Percentiles rank a stretch among this genome's conserved stretches.
Evolutionary conservation across 495 filamentous ascomycete species (phyloP).

Genomic region (Xylaria acuta): DNA sequence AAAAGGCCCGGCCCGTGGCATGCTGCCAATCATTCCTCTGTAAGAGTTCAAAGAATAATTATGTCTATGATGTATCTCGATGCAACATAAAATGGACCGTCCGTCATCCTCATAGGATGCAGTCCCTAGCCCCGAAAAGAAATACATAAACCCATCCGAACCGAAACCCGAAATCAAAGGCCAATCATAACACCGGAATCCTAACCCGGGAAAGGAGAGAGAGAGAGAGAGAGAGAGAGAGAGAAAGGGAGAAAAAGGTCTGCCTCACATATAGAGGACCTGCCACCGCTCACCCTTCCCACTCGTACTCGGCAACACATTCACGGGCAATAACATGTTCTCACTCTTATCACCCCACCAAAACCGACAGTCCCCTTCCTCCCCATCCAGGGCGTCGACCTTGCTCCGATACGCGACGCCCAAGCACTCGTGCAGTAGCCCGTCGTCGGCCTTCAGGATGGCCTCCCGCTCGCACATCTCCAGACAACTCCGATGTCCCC

Average conservation of each 20-base stretch:
- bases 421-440: slow-evolving; percentile 28
- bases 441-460: slow-evolving; percentile 17
- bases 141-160: not conserved
- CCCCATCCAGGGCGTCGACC: not conserved
- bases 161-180: not conserved
- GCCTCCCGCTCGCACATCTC: slow-evolving; percentile 34
- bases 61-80: not conserved
- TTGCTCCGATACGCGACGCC: slow-evolving; percentile 32
- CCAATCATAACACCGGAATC: not conserved
- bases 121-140: not conserved
- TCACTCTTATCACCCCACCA: slow-evolving; percentile 29
- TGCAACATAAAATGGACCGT: not conserved
- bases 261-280: slow-evolving; percentile 18
- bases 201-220: not conserved
- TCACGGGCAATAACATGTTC: slow-evolving; percentile 32
- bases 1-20: not conserved
- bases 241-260: not conserved
- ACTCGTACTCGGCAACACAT: slow-evolving; percentile 17
- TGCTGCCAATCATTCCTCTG: not conserved
- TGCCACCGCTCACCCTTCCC: slow-evolving; percentile 12
- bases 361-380: slow-evolving; percentile 28
- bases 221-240: not conserved
- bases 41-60: not conserved
- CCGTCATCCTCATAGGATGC: not conserved
- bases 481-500: slow-evolving; percentile 22